Base-by-base conservation (phyloP, 768 basidiomycete species). In the Lactarius quietus region DNA sequence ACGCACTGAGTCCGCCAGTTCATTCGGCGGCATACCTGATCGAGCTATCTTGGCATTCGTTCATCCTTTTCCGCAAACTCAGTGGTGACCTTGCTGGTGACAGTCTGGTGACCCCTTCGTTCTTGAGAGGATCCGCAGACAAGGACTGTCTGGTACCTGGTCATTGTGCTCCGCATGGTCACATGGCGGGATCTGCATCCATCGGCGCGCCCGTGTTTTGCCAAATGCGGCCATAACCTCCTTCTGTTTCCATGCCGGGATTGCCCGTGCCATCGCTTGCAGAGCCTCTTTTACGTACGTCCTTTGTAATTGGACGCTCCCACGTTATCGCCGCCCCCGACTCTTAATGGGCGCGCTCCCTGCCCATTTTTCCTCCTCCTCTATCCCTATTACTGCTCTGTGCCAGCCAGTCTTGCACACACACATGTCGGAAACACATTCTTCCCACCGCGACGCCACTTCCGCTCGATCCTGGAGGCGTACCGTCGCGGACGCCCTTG, bases 391-490 rank as follows among this genome's bases (percentile, higher is more conserved):
- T 23, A 45, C 4, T 45, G 39, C 45, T 14, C 45, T 26, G n/a
- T 45, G 9, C 41, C 3, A 12, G 10, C n/a, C 54, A 0, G 20
- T 55, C 33, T 35, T 9, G 28, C 20, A 31, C 20, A 9, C 6
- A 28, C 54, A 31, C 55, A 38, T 35, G 12, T 57, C 65, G 18
- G 38, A 66, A 20, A 1, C 28, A 15, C 38, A 3, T 4, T 33
- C 15, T n/a, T 38, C 54, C 23, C 8, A 35, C 15, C 29, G 23
- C 14, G n/a, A 5, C 1, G 8, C 38, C n/a, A n/a, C 35, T 10
- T 54, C 29, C 7, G 17, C 36, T 33, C 65, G 39, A n/a, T 66
- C 65, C 17, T 66, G 65, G 65, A 62, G 65, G 39, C 39, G 65
- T 33, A 62, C 48, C 4, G 39, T 66, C 35, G 57, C 65, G 3